Conservation (phyloP, 495 filamentous ascomycete species). For the Xylaria bambusicola region DNA sequence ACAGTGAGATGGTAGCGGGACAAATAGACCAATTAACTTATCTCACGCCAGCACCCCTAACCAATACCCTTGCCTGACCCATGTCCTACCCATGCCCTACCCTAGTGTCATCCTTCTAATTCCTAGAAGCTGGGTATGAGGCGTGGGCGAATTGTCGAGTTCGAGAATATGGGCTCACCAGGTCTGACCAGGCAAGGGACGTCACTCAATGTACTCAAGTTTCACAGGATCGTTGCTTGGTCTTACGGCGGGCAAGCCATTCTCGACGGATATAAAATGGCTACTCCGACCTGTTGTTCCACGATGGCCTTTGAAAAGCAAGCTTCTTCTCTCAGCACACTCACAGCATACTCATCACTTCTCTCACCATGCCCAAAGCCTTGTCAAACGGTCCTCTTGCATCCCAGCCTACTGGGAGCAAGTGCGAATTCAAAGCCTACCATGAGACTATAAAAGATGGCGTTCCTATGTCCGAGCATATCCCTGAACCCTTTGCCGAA, state of each 20-base stretch:
- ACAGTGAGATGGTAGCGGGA: no score
- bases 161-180: neutral
- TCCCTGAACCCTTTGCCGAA: conserved; percentile 24
- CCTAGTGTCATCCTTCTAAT: no score
- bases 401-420: conserved; percentile 13
- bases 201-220: conserved; percentile 3
- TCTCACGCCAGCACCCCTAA: no score
- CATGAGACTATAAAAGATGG: conserved; percentile 28
- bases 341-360: neutral
- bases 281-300: neutral
- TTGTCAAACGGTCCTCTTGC: neutral
- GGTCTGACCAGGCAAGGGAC: neutral
- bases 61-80: no score
- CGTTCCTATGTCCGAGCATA: conserved; percentile 7
- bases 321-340: neutral
- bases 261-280: conserved; percentile 9
- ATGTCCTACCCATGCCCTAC: no score
- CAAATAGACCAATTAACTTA: no score
- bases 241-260: neutral
- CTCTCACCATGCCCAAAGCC: conserved; percentile 2
- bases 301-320: neutral
- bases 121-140: neutral
- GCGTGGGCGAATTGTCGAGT: neutral
- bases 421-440: conserved; percentile 33
- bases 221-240: neutral